These are phyloP conservation scores for Rosellinia necatrix DNA, from an alignment of 2,329 filamentous ascomycete genomes.

Conservation along the genomic window DNA sequence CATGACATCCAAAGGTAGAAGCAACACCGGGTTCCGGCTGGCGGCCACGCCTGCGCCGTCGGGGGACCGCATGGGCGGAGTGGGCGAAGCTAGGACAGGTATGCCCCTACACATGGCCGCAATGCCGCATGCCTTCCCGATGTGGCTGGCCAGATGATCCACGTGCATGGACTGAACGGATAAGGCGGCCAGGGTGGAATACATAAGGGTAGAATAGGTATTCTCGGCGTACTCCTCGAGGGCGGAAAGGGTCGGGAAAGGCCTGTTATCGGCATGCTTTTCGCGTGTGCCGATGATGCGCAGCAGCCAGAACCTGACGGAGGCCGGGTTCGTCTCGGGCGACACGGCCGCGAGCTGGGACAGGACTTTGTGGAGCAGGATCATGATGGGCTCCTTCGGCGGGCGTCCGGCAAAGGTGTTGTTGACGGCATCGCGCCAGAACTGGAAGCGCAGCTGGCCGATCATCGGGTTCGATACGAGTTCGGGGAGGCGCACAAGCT, in stretches of 20 bases:
- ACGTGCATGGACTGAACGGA: conserved; percentile 81
- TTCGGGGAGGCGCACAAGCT: conserved; percentile 88
- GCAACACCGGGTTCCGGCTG: conserved; percentile 58
- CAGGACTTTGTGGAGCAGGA: conserved; percentile 77
- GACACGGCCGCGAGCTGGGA: conserved; percentile 57
- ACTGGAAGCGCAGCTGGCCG: conserved; percentile 87
- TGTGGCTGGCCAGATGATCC: conserved; percentile 92
- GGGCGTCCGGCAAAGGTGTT: conserved; percentile 77
- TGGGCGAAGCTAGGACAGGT: conserved; percentile 82
- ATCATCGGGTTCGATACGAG: conserved; percentile 86
- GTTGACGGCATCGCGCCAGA: conserved; percentile 87
- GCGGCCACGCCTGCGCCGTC: conserved; percentile 44
- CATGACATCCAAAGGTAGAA: conserved; percentile 90
- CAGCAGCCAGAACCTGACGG: conserved; percentile 73
- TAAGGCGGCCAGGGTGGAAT: conserved; percentile 80
- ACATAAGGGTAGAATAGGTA: conserved; percentile 91
- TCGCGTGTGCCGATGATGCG: conserved; percentile 82
- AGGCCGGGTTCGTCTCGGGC: conserved; percentile 48
- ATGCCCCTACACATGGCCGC: conserved; percentile 83
- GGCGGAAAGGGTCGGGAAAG: conserved; percentile 72
- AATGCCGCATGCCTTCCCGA: conserved; percentile 93
- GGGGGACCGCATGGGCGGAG: conserved; percentile 54
- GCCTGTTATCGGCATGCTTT: conserved; percentile 80
- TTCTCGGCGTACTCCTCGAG: conserved; percentile 92
- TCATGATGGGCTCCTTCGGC: conserved; percentile 88